These are phyloP conservation scores for Gentiana macrophylla DNA, from an alignment of 257 asterid species.

Conservation along the genomic window DNA sequence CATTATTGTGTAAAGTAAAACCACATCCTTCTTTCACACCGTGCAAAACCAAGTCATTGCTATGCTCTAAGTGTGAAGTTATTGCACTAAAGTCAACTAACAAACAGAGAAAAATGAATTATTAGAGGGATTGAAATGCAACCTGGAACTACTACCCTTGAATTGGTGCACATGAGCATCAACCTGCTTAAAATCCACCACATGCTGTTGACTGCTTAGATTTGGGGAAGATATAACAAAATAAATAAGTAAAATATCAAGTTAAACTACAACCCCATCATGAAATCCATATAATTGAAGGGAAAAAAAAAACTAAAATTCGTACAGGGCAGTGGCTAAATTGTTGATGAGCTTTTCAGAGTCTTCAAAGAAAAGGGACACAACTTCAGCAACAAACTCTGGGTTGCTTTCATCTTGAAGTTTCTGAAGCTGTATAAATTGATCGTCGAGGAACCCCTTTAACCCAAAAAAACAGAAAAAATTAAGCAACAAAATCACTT, in stretches of 20 bases:
- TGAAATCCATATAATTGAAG: background rate
- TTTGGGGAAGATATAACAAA: background rate
- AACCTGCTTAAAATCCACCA: constrained; percentile 29
- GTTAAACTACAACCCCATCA: background rate
- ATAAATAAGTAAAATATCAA: background rate
- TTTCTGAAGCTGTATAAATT: constrained; percentile 23
- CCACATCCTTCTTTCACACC: background rate
- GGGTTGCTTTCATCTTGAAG: constrained; percentile 26
- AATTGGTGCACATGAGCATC: constrained; percentile 31
- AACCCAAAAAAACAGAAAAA: too few species aligned
- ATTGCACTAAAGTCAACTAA: too few species aligned
- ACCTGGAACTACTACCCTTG: constrained; percentile 43
- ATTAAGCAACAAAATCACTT: too few species aligned
- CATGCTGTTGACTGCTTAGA: constrained; percentile 16
- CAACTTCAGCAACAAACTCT: constrained; percentile 28
- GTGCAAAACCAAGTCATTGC: background rate
- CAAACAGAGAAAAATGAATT: too few species aligned
- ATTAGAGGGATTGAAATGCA: background rate
- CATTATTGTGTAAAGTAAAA: background rate
- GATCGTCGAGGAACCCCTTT: constrained; percentile 21
- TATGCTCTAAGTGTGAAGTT: too few species aligned
- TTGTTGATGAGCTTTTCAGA: constrained; percentile 21
- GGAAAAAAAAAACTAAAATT: background rate
- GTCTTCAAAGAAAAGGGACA: constrained; percentile 22
- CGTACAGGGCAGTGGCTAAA: constrained; percentile 18